Base-by-base conservation (phyloP, 169 alveolate species). In the Amoebophrya sp. region DNA sequence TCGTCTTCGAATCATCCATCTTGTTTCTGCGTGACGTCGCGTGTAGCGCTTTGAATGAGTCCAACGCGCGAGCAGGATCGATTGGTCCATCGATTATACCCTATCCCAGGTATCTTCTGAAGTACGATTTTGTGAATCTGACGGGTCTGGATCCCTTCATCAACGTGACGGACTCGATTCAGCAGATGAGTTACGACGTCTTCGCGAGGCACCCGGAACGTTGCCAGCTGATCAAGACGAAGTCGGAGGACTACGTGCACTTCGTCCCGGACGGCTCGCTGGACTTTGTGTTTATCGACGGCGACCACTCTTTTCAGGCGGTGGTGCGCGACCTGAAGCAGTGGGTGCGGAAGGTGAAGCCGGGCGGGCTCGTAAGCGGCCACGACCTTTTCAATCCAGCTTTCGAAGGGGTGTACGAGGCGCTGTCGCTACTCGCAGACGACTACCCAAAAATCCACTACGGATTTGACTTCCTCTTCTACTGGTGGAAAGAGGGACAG, bases 401-500 rank as follows among this genome's bases (percentile, higher is more conserved):
- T 2, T 58, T 58, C 23, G 78, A 58, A 16, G 78, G 78, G 34
- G 78, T 58, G 5, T 58, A 13, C 34, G 78, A 58, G 23, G 78
- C 78, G 78, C 78, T 58, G 34, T 13, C 38, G 26, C 78, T 58
- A 29, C 78, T 58, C 78, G 26, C 78, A 4, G 78, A 58, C 4
- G 78, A 58, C 78, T 58, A 58, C 34, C 78, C 78, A n/a, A 13
- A 29, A 29, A 58, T 58, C 34, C 78, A 58, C 23, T 58, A 58
- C 34, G 26, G 39, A 29, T 58, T 58, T 29, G 78, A 58, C 23
- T 58, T 58, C 34, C 78, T 58, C 34, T 58, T 58, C 78, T 58
- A 58, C 78, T 58, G 78, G 78, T 58, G 78, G 78, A 58, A 58
- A 13, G n/a, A n/a, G n/a, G n/a, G n/a, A n/a, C n/a, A n/a, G n/a